Conservation (phyloP, 2,329 filamentous ascomycete species). For the Colletotrichum sp. region DNA sequence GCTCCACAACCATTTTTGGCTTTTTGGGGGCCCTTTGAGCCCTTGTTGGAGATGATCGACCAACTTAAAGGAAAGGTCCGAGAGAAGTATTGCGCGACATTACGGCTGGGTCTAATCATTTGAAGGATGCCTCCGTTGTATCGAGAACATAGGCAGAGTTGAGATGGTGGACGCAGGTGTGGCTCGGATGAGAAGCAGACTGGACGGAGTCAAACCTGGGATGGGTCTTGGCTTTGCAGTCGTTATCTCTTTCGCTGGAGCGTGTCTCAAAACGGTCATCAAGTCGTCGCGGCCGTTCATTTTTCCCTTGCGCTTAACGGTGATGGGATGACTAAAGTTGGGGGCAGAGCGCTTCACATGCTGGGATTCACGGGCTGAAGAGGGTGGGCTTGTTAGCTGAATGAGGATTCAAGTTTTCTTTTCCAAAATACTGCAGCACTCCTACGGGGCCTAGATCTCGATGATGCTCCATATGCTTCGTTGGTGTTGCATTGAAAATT, state of each 20-base stretch:
- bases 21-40: not conserved
- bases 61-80: slow-evolving; percentile 5
- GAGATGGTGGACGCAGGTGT: not conserved
- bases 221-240: not conserved
- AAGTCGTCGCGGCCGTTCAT: not conserved
- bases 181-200: slow-evolving; percentile 13
- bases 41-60: slow-evolving; percentile 6
- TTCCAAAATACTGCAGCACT: not conserved
- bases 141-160: not conserved
- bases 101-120: not conserved
- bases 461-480: not conserved
- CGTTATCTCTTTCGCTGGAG: not conserved
- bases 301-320: not conserved
- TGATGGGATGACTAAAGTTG: not conserved
- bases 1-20: not conserved
- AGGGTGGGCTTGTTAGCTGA: not conserved
- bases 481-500: not conserved
- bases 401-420: not conserved
- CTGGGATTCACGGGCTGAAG: not conserved
- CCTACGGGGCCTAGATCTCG: not conserved
- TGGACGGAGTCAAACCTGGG: not conserved
- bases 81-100: not conserved
- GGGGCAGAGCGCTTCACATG: not conserved
- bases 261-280: not conserved
- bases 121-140: not conserved